Evolutionary conservation across 2,329 filamentous ascomycete species (phyloP), one percentile per base, ranked within the genome.

Genomic region (Thielaviopsis musarum): DNA sequence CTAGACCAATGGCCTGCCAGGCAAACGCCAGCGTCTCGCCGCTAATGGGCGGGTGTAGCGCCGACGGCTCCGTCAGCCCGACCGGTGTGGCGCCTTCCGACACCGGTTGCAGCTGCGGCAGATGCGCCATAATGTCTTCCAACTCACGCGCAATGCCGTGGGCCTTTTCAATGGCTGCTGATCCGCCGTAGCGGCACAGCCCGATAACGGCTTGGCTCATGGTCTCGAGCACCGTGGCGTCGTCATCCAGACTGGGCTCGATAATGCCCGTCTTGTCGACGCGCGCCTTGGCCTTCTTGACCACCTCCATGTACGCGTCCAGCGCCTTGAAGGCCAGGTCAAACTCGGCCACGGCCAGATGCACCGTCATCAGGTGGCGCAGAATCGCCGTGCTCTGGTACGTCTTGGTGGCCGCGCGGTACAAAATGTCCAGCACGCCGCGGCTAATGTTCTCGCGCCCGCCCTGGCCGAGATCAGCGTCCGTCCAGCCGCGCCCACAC

Each of bases 331-430:
- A 84, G 1, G 91, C 91, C 55, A 97, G 75, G 59, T 95, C 88
- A 64, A 96, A 97, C 65, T 98, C 91, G 9, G 90, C 89, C 19
- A 96, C 76, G 2, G 89, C 81, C 19, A 91, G 77, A 69, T 98
- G 93, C 1, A 95, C 85, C 12, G 83, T 85, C 68, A 97, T 97
- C 0, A 98, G 77, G 66, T 91, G 82, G 61, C 91, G 80, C 30
- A 98, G 74, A 63, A 97, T 87, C 10, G 89, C 76, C 1, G 91
- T 95, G 1, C 93, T 98, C 71, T 98, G 93, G 67, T 93, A 98
- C 0, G 91, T 95, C 70, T 93, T 95, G 10, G 87, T 89, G 7
- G 91, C 88, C 22, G 91, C 88, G 48, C 86, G 85, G 70, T 97
- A 98, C 6, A 98, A 77, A 28, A 90, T 87, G 70, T 93, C 91